A percentile compares a stretch with the other conserved stretches of the same genome.
Conservation (phyloP, 306 rosid genomes). For the Castanopsis chinensis region DNA sequence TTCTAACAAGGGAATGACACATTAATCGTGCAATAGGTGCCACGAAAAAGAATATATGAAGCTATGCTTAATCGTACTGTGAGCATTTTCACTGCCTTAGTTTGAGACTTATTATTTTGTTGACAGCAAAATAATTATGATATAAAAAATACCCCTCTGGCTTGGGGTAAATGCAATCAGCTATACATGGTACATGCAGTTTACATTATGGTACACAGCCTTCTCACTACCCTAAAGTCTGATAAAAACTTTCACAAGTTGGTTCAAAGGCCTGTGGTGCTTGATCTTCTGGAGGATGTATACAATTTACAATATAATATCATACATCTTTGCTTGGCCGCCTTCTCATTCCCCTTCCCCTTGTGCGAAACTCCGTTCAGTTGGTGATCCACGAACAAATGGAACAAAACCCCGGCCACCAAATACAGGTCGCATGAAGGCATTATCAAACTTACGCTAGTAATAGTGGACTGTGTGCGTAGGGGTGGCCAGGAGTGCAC, state of each 20-base stretch:
- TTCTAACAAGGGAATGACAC: too few relatives aligned
- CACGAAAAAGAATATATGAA: too few relatives aligned
- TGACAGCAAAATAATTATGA: background rate
- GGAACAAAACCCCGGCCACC: conserved; percentile 98
- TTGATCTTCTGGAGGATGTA: conserved; percentile 13
- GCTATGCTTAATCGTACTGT: too few relatives aligned
- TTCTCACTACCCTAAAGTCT: conserved; percentile 23
- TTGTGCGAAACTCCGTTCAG: conserved; percentile 34
- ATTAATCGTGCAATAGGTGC: too few relatives aligned
- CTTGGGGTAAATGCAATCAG: background rate
- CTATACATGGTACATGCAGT: conserved; percentile 10
- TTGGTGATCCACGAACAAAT: conserved; percentile 56
- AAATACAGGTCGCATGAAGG: conserved; percentile 91
- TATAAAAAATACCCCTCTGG: background rate
- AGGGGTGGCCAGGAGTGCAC: conserved; percentile 69
- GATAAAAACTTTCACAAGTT: conserved; percentile 18
- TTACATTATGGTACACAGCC: conserved; percentile 23
- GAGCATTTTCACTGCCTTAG: too few relatives aligned
- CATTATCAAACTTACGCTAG: conserved; percentile 86
- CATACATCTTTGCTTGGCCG: conserved; percentile 22
- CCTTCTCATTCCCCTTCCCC: conserved; percentile 54
- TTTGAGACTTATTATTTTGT: too few relatives aligned
- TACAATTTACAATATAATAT: conserved; percentile 26
- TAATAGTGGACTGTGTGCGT: conserved; percentile 77
- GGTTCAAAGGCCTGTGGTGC: conserved; percentile 13